Conservation (phyloP, 2,329 filamentous ascomycete species). For the Colletotrichum kahawae region DNA sequence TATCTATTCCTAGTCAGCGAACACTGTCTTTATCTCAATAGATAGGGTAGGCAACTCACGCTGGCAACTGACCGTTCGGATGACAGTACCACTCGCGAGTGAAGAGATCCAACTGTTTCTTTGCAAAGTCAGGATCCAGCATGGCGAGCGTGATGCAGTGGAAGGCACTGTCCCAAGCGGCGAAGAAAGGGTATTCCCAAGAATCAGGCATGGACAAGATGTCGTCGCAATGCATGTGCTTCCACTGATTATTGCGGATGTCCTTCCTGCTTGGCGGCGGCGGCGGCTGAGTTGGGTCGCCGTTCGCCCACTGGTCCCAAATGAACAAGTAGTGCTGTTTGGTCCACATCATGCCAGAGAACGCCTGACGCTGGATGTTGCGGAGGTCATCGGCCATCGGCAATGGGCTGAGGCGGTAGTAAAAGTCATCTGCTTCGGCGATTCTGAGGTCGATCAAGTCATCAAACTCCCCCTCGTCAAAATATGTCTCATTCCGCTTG, state of each 20-base stretch:
- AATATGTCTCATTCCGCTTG: constrained; percentile 73
- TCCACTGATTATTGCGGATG: constrained; percentile 89
- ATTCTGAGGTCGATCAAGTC: constrained; percentile 85
- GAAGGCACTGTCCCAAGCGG: constrained; percentile 96
- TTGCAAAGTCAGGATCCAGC: constrained; percentile 97
- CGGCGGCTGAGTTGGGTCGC: constrained; percentile 86
- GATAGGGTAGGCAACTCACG: constrained; percentile 54
- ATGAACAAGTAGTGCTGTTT: constrained; percentile 98
- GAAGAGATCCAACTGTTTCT: constrained; percentile 96
- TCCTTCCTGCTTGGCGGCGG: constrained; percentile 81
- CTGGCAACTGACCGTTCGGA: constrained; percentile 92
- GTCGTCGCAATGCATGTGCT: constrained; percentile 92
- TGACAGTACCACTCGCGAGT: constrained; percentile 99
- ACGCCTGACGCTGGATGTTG: constrained; percentile 93
- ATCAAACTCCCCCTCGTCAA: constrained; percentile 93
- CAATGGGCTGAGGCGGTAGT: constrained; percentile 88
- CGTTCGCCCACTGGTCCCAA: constrained; percentile 98
- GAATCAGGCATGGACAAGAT: constrained; percentile 98
- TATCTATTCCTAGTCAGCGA: constrained; percentile 48
- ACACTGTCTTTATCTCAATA: neutral
- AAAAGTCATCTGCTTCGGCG: constrained; percentile 96
- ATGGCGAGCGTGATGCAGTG: constrained; percentile 95
- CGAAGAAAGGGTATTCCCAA: constrained; percentile 98
- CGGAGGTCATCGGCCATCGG: constrained; percentile 93
- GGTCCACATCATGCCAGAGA: constrained; percentile 98